Evolutionary conservation across 2,329 filamentous ascomycete genomes (phyloP), one percentile per base, ranked within the genome.

Genomic region (Trichoderma oligosporum): DNA sequence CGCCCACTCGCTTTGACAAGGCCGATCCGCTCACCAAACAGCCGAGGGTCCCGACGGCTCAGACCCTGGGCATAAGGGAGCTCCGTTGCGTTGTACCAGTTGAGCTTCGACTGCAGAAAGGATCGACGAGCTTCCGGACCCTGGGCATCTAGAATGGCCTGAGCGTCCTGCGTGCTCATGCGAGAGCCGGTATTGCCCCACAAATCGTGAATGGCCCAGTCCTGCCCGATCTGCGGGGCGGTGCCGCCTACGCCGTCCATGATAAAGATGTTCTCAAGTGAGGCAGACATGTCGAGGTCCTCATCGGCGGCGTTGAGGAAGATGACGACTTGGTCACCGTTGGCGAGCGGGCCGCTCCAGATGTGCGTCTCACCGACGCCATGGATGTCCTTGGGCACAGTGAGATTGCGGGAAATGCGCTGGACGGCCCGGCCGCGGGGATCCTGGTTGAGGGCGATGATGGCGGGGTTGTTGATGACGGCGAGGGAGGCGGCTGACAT

Each of bases 361-460:
- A 70, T 57, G 53, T 71, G 67, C 7, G 62, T 36, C 11, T 60
- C 62, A 1, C 58, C 63, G 18, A 71, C 66, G 8, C 31, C 61
- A n/a, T 63, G 65, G 4, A 65, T 46, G 1, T 60, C 61, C 8
- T 61, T 59, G 5, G 67, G 51, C 33, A 67, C 67, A 27, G 55
- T 61, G 6, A 67, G 18, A 11, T 53, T 7, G 46, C 55, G 55
- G 14, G n/a, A n/a, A 45, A 56, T 51, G 44, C 57, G 52, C 42
- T 47, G 54, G 22, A 55, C 65, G 18, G 70, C 63, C 7, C 64
- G 57, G 20, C 67, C 70, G 27, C 64, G 60, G 14, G 66, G 55
- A 27, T 74, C 72, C 59, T 75, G 73, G 25, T 68, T 74, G 24
- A 75, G 61, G n/a, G 58, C 64, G 16, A 65, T 62, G 59, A 65